Evolutionary conservation across 768 basidiomycete species (phyloP).

Genomic region (Lentinula raphanica): DNA sequence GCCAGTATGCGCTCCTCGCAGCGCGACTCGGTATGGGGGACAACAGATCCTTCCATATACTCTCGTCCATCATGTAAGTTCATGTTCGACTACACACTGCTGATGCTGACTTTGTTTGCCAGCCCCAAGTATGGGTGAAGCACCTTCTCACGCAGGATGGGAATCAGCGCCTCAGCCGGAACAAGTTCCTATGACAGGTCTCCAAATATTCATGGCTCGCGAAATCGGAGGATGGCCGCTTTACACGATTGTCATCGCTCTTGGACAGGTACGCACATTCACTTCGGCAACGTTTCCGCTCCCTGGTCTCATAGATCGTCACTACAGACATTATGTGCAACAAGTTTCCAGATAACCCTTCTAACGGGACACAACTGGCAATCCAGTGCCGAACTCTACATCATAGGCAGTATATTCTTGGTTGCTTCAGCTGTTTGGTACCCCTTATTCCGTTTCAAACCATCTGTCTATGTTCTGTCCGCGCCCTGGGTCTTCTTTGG

Average conservation of each 20-base stretch:
- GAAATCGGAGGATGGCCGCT: constrained; percentile 84
- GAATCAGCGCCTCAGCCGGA: constrained; percentile 46
- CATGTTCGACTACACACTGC: background rate
- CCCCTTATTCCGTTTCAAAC: constrained; percentile 80
- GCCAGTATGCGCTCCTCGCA: constrained; percentile 76
- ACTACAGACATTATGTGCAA: constrained; percentile 74
- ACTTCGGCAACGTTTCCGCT: background rate
- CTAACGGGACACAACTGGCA: constrained; percentile 87
- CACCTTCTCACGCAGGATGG: constrained; percentile 37
- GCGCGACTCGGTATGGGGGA: constrained; percentile 80
- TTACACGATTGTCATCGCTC: constrained; percentile 83
- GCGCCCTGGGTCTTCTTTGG: constrained; percentile 91
- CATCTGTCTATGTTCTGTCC: constrained; percentile 83
- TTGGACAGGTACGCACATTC: constrained; percentile 59
- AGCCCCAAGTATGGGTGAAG: constrained; percentile 47
- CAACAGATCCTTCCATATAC: constrained; percentile 54
- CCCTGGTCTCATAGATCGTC: background rate
- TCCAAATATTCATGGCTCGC: constrained; percentile 81
- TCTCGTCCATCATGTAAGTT: constrained; percentile 72
- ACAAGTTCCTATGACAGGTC: constrained; percentile 74
- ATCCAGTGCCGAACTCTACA: constrained; percentile 76
- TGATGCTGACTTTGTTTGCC: background rate
- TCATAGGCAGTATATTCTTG: constrained; percentile 86
- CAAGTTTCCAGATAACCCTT: constrained; percentile 95
- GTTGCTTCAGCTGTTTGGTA: constrained; percentile 89